phyloP scores from a whole-genome alignment of 192 early-diverging fungal species.

The Martensiomyces pterosporus region DNA sequence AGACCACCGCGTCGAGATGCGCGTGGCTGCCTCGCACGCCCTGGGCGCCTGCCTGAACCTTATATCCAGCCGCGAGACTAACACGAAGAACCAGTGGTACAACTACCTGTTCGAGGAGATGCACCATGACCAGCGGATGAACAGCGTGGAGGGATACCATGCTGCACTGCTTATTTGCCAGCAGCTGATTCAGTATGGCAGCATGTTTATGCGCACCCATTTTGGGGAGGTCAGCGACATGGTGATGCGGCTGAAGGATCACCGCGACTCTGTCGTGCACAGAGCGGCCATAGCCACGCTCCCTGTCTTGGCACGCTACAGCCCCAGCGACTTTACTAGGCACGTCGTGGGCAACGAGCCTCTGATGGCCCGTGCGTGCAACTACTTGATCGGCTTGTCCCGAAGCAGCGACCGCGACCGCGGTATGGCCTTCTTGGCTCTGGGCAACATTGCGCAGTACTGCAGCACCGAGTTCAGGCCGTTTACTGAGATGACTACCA shows the following conservation, averaged over 20 bases:
- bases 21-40: constrained; percentile 77
- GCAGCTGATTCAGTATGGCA: constrained; percentile 74
- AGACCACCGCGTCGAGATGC: constrained; percentile 74
- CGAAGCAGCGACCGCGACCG: constrained; percentile 55
- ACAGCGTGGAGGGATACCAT: constrained; percentile 74
- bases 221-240: constrained; percentile 72
- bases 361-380: constrained; percentile 68
- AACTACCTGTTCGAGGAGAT: constrained; percentile 78
- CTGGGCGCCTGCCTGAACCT: constrained; percentile 74
- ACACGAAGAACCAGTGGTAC: constrained; percentile 61
- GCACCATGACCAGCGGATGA: constrained; percentile 61
- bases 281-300: constrained; percentile 75
- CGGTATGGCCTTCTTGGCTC: constrained; percentile 70
- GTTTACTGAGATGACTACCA: constrained; percentile 73
- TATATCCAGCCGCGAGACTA: constrained; percentile 74
- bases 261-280: constrained; percentile 70
- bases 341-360: constrained; percentile 38
- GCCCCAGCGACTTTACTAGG: constrained; percentile 57
- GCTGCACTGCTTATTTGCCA: constrained; percentile 75
- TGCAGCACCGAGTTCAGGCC: constrained; percentile 73
- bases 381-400: constrained; percentile 65
- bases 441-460: constrained; percentile 80
- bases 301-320: constrained; percentile 75
- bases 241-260: constrained; percentile 70
- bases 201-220: constrained; percentile 74